Conservation (phyloP, 2,329 filamentous ascomycete genomes). For the Ramularia endophylla region DNA sequence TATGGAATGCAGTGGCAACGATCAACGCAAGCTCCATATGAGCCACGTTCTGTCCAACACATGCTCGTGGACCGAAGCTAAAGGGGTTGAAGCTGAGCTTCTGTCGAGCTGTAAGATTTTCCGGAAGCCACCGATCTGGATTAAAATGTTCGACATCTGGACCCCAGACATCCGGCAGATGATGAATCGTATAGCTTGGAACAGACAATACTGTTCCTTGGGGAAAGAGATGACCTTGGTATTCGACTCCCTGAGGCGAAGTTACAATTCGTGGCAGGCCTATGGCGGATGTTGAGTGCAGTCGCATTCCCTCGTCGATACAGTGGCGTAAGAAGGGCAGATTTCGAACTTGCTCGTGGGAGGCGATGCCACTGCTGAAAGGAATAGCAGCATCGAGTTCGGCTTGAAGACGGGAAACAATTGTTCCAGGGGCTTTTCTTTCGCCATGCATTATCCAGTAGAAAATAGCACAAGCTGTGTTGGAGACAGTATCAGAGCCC, state of each 20-base stretch:
- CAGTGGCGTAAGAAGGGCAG: conserved; percentile 27
- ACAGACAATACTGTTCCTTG: conserved; percentile 31
- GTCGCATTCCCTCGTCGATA: conserved; percentile 28
- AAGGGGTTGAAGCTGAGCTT: conserved; percentile 31
- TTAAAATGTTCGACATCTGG: conserved; percentile 29
- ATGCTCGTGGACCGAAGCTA: conserved; percentile 27
- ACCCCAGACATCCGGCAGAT: conserved; percentile 31
- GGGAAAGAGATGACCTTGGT: conserved; percentile 19
- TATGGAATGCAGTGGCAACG: conserved; percentile 37
- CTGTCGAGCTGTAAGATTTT: conserved; percentile 27
- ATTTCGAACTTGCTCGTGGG: conserved; percentile 21
- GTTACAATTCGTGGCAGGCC: conserved; percentile 22
- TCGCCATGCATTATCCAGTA: conserved; percentile 22
- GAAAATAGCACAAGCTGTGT: conserved; percentile 25
- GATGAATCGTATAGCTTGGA: conserved; percentile 33
- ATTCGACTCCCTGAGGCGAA: conserved; percentile 22
- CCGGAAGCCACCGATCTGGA: conserved; percentile 31
- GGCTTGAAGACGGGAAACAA: conserved; percentile 21
- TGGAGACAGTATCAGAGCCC: conserved; percentile 32
- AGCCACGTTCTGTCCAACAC: conserved; percentile 29
- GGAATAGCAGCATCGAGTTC: conserved; percentile 27
- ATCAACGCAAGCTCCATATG: conserved; percentile 35
- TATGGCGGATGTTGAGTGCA: conserved; percentile 28
- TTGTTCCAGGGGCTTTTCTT: conserved; percentile 23
- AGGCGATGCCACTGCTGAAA: conserved; percentile 11